Evolutionary conservation across 305 asterid species (phyloP), one percentile per base, ranked within the genome.

Genomic region (Solanum aculeatissimum): DNA sequence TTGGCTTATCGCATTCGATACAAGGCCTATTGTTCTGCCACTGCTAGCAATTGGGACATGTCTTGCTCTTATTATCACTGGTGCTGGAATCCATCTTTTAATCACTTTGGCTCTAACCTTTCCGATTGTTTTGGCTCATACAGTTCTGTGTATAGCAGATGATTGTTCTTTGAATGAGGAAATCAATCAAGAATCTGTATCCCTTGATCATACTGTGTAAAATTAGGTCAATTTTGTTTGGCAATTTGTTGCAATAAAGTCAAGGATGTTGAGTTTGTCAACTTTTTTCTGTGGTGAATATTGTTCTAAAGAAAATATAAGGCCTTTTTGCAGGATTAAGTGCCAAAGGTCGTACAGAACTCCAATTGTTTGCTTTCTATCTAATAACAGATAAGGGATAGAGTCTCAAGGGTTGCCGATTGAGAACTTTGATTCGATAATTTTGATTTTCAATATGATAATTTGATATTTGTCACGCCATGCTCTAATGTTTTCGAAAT

Each of bases 61-160:
- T 1, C 23, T 87, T 9, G 87, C 27, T 86, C 35, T 95, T 86
- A 84, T 93, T 25, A 15, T 92, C 4, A 94, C 97, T 11, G 1
- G 3, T 0, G 93, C 97, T 3, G 94, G 80, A 7, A 21, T 90
- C 84, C 97, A 95, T 86, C 90, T 95, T 11, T 78, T 91, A 57
- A 85, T 87, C 58, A 91, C 91, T 51, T 88, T 92, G 12, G 91
- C 88, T 62, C 86, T 93, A 1, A 88, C 94, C 1, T 6, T 79
- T n/a, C 97, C 97, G 4, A 3, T 93, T 25, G 86, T 93, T 49
- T 9, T 91, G 42, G 80, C 88, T 80, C 92, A 87, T 86, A 93
- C 96, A 3, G 87, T 84, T 69, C 27, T 94, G 65, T 89, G 88
- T 89, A 89, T 82, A 57, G 85, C 62, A 55, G 92, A 86, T 10